Percentiles rank a stretch among this genome's conserved stretches.
phyloP scores from a whole-genome alignment of 345 rosid genomes.

The thale cress (Arabidopsis thaliana) region DNA sequence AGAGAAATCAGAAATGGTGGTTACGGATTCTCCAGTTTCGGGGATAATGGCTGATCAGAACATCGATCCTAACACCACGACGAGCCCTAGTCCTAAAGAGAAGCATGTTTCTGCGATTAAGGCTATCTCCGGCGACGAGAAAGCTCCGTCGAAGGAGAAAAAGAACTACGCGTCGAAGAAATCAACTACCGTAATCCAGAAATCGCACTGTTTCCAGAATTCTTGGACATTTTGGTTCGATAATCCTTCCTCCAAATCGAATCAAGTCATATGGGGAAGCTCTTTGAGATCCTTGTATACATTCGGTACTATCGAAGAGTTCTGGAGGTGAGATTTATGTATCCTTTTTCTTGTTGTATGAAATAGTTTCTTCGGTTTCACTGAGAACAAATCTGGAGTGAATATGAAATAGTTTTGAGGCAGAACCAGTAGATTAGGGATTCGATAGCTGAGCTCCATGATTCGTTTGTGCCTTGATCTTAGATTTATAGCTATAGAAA shows the following conservation, averaged over 20 bases:
- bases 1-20: conserved; percentile 25
- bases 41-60: conserved; percentile 35
- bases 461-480: too few relatives aligned
- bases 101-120: conserved; percentile 26
- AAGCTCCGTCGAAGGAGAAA: conserved; percentile 59
- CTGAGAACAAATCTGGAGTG: neutral
- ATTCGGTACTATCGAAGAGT: conserved; percentile 71
- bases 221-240: conserved; percentile 96
- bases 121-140: conserved; percentile 37
- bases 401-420: neutral
- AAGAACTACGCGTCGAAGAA: conserved; percentile 43
- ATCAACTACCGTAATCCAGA: conserved; percentile 29
- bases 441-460: too few relatives aligned
- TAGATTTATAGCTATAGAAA: neutral
- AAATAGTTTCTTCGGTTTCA: neutral
- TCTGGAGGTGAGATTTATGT: conserved; percentile 67
- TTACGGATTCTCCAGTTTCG: conserved; percentile 19
- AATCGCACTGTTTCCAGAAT: conserved; percentile 67
- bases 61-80: conserved; percentile 36
- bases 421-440: too few relatives aligned
- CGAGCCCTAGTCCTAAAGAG: conserved; percentile 22
- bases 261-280: conserved; percentile 73
- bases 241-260: conserved; percentile 59
- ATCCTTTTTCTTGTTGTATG: neutral
- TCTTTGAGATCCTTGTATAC: conserved; percentile 75